Conservation (phyloP, 2,329 filamentous ascomycete species). For the Fusarium sp. region DNA sequence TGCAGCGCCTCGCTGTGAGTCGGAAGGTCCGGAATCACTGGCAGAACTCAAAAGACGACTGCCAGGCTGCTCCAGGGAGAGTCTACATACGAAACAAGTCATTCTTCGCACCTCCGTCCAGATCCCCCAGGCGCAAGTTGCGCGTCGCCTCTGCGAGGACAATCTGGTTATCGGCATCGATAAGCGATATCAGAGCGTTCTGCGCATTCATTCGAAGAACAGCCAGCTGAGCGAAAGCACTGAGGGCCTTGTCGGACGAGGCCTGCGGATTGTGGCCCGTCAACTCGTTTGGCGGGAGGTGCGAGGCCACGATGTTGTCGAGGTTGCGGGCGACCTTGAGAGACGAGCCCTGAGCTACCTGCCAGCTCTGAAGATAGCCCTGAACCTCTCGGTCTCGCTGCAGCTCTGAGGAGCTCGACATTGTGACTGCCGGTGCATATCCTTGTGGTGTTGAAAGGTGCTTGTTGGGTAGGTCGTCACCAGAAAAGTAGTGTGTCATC, state of each 20-base stretch:
- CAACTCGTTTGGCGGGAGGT: conserved; percentile 24
- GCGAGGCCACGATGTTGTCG: conserved; percentile 47
- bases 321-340: conserved; percentile 48
- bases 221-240: conserved; percentile 63
- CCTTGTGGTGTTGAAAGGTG: conserved; percentile 1
- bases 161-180: conserved; percentile 60
- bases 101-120: conserved; percentile 41
- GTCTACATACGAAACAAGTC: conserved; percentile 51
- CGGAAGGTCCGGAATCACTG: background rate
- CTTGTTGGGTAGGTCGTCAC: background rate
- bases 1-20: background rate
- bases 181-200: conserved; percentile 62
- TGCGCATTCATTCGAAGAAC: conserved; percentile 60
- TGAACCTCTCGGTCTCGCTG: conserved; percentile 50
- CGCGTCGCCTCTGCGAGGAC: conserved; percentile 65
- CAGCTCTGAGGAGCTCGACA: conserved; percentile 43
- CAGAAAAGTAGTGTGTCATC: conserved; percentile 13
- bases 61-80: background rate
- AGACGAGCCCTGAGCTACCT: conserved; percentile 48
- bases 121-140: conserved; percentile 54
- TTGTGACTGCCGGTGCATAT: conserved; percentile 26
- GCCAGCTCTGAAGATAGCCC: conserved; percentile 48
- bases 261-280: conserved; percentile 49
- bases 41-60: background rate
- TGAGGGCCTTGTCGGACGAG: conserved; percentile 55